Conservation (phyloP, 2,329 filamentous ascomycete species). For the Sporothrix luriei region DNA sequence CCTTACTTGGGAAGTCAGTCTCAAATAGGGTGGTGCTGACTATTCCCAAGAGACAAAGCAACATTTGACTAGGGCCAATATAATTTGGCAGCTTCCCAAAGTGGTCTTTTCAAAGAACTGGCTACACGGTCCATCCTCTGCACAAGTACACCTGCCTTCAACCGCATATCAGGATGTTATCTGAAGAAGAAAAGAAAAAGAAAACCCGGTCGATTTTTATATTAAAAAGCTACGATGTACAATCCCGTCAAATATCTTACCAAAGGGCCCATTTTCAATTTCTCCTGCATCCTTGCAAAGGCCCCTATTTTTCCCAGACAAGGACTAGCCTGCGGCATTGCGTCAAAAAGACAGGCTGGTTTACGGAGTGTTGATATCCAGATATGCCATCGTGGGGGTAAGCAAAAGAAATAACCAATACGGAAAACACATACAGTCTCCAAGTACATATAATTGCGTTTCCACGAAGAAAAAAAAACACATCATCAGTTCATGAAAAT, state of each 20-base stretch:
- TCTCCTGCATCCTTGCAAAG: slow-evolving; percentile 18
- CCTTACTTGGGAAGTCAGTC: background rate
- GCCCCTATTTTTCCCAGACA: slow-evolving; percentile 24
- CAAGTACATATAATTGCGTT: too few species aligned
- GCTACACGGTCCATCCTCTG: too few species aligned
- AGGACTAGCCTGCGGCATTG: slow-evolving; percentile 30
- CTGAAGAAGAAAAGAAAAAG: background rate
- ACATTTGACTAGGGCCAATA: too few species aligned
- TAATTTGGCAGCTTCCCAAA: background rate
- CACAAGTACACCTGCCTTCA: background rate
- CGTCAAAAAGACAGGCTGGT: background rate
- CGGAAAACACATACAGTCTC: too few species aligned
- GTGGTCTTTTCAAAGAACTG: too few species aligned
- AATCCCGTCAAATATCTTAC: too few species aligned
- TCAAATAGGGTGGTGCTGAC: background rate
- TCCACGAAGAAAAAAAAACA: too few species aligned
- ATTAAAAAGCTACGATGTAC: background rate
- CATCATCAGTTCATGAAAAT: too few species aligned
- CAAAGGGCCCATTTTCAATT: slow-evolving; percentile 27
- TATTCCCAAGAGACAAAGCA: background rate
- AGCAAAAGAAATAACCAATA: background rate
- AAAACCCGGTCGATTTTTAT: background rate
- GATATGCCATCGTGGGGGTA: background rate
- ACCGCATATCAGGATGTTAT: background rate
- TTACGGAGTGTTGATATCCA: background rate